Evolutionary conservation across 768 basidiomycete genomes (phyloP).

Genomic region (Myochromella boudieri): DNA sequence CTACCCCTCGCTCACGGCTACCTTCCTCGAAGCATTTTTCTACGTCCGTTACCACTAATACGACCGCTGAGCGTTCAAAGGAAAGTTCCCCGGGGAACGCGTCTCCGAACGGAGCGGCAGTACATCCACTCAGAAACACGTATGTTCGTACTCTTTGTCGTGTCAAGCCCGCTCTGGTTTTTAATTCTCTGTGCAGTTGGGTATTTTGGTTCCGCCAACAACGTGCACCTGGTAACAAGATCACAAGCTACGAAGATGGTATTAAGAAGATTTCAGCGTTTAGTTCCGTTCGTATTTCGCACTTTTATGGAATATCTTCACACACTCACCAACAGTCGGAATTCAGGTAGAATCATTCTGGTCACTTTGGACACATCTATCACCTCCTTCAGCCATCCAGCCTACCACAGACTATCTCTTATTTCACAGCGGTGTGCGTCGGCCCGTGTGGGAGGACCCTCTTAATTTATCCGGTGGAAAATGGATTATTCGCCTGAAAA

Average conservation of each 20-base stretch:
- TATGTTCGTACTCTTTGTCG: slow-evolving; percentile 64
- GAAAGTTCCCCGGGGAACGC: slow-evolving; percentile 37
- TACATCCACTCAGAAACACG: slow-evolving; percentile 85
- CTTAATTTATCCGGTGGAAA: slow-evolving; percentile 86
- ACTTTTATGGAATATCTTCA: background rate
- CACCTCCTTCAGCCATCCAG: slow-evolving; percentile 77
- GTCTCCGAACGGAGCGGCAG: slow-evolving; percentile 36
- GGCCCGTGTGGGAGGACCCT: slow-evolving; percentile 97
- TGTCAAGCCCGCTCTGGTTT: slow-evolving; percentile 18
- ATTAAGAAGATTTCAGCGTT: slow-evolving; percentile 92
- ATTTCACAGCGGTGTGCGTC: slow-evolving; percentile 81
- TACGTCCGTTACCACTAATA: slow-evolving; percentile 45
- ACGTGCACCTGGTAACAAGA: slow-evolving; percentile 86
- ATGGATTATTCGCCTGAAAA: slow-evolving; percentile 92
- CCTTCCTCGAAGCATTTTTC: slow-evolving; percentile 76
- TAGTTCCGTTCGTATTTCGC: slow-evolving; percentile 61
- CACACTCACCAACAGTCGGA: slow-evolving; percentile 6
- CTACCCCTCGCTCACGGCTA: slow-evolving; percentile 41
- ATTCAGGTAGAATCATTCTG: slow-evolving; percentile 90
- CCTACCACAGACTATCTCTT: slow-evolving; percentile 94
- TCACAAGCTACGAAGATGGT: slow-evolving; percentile 90
- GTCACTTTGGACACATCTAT: slow-evolving; percentile 90
- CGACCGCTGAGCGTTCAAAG: slow-evolving; percentile 45
- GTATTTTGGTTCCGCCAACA: slow-evolving; percentile 93
- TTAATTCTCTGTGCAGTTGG: slow-evolving; percentile 55